phyloP scores from a whole-genome alignment of 2,329 filamentous ascomycete species.

The Fulvia fulva region DNA sequence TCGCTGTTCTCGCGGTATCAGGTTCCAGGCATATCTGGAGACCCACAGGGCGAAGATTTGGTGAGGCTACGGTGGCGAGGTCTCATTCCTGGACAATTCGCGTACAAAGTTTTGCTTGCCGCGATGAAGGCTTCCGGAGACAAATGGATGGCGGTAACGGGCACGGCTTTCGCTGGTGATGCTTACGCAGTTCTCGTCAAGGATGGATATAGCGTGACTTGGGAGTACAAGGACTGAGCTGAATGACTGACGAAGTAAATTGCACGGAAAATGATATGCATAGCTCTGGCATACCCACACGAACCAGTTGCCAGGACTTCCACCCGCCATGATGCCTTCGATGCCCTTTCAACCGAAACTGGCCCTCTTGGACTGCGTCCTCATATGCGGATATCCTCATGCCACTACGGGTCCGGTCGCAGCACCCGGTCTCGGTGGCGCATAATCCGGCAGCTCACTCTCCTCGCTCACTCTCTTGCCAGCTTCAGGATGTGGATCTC shows the following conservation, averaged over 20 bases:
- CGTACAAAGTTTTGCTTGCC: conserved; percentile 28
- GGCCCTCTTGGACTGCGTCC: too few relatives aligned
- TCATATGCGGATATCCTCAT: too few relatives aligned
- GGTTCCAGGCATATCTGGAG: conserved; percentile 41
- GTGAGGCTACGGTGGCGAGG: conserved; percentile 42
- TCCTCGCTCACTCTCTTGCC: background rate
- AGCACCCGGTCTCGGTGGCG: background rate
- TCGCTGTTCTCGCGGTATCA: conserved; percentile 66
- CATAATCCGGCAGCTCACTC: background rate
- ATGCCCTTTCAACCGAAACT: too few relatives aligned
- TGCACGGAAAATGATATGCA: too few relatives aligned
- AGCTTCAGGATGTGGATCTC: conserved; percentile 5
- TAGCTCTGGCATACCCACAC: too few relatives aligned
- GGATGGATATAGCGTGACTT: conserved; percentile 26
- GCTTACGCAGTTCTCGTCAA: conserved; percentile 30
- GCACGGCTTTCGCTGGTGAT: conserved; percentile 28
- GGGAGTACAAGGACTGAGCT: conserved; percentile 35
- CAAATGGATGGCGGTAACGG: conserved; percentile 33
- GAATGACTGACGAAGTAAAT: too few relatives aligned
- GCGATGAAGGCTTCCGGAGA: conserved; percentile 24
- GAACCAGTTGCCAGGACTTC: too few relatives aligned
- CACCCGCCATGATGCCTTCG: too few relatives aligned
- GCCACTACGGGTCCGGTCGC: too few relatives aligned
- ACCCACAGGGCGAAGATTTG: conserved; percentile 25
- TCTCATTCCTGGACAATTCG: conserved; percentile 38